phyloP scores from a whole-genome alignment of 805 yeast genomes.

The Yarrowia sp. region DNA sequence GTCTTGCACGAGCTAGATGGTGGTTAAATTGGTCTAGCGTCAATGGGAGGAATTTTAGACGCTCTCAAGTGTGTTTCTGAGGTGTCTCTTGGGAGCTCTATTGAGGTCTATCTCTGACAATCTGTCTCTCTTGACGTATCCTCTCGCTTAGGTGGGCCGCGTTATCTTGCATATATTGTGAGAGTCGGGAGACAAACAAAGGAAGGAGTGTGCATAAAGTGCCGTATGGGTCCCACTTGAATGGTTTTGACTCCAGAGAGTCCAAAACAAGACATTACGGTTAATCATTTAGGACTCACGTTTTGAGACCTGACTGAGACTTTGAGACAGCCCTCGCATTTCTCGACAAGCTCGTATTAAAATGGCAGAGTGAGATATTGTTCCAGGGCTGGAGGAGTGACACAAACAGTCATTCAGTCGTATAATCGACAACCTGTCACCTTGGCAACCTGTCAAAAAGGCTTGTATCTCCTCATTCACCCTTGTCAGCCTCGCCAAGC shows the following conservation, averaged over 20 bases:
- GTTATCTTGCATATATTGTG: neutral
- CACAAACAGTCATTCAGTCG: too few relatives aligned
- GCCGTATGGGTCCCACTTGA: conserved; percentile 1
- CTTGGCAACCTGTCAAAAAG: neutral
- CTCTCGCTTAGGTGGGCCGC: too few relatives aligned
- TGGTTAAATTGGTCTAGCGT: neutral
- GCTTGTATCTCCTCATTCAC: neutral
- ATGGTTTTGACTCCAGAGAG: neutral
- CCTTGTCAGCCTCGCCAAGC: neutral
- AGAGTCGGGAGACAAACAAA: neutral
- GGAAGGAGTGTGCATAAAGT: neutral
- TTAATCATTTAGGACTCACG: neutral
- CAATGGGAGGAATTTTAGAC: too few relatives aligned
- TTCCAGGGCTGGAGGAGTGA: too few relatives aligned
- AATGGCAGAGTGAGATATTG: neutral
- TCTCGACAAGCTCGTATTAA: neutral
- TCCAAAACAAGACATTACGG: neutral
- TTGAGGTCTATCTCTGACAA: too few relatives aligned
- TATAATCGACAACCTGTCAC: too few relatives aligned
- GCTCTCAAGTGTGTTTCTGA: too few relatives aligned
- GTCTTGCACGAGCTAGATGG: neutral
- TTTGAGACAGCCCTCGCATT: conserved; percentile 6
- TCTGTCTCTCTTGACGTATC: too few relatives aligned
- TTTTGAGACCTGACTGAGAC: too few relatives aligned
- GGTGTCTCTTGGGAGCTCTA: too few relatives aligned